Base-by-base conservation (phyloP, 352 stramenopile species). In the Phytophthora litchii region DNA sequence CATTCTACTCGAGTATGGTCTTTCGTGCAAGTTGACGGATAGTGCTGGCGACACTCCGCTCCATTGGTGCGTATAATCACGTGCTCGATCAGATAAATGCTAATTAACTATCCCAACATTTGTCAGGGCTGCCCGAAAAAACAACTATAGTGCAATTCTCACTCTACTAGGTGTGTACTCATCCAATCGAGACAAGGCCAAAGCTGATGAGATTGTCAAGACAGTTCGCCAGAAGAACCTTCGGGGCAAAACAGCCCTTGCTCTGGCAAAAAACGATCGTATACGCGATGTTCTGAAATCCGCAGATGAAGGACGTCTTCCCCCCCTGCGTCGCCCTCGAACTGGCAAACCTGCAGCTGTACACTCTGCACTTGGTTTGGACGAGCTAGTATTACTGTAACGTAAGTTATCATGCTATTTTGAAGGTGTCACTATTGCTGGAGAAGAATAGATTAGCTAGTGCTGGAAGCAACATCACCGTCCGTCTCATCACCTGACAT, bases 91-190 rank as follows among this genome's bases (percentile, higher is more conserved):
- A 4, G 13, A 16, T 35, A 2, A 27, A 3, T 52, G 4, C 27
- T 47, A 20, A 31, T 52, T 25, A 20, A 25, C 23, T 27, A 27
- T 27, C 5, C 23, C 23, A 5, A n/a, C n/a, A 16, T 51, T 47
- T 3, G 10, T 37, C 49, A 91, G 81, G 82, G 82, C 82, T 27
- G 72, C 74, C 3, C 60, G 82, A 17, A 76, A 64, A 31, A 89
- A 78, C 44, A 74, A 89, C 12, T 83, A 85, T 34, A 78, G 88
- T n/a, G 73, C 74, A 11, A 66, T 87, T 1, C 50, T 82, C 23
- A 73, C 73, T 0, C 60, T 91, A 4, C 43, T 91, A 14, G 78
- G 72, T 2, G 71, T 67, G 3, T 59, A 87, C 45, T 51, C 64
- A n/a, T 49, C 60, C 11, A 54, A 64, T 11, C 57, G 62, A 36